Percentiles rank a stretch among this genome's conserved stretches.
Evolutionary conservation across 2,329 filamentous ascomycete genomes (phyloP).

Genomic region (Myriosclerotinia scirpicola): DNA sequence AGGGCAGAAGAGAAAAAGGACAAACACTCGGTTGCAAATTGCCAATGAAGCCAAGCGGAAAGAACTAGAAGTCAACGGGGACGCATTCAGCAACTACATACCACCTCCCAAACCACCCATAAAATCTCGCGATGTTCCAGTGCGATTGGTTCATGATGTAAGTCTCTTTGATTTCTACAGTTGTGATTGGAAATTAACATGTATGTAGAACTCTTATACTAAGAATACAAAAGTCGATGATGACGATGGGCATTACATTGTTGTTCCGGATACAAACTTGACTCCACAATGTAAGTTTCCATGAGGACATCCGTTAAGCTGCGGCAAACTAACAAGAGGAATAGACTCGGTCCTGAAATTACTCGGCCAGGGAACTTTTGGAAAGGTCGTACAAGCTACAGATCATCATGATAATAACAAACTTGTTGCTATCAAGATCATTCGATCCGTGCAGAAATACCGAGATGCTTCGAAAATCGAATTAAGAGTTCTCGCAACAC

Average conservation of each 20-base stretch:
- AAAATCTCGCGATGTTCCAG: constrained; percentile 78
- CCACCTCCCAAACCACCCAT: constrained; percentile 86
- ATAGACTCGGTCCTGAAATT: constrained; percentile 84
- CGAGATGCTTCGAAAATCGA: constrained; percentile 95
- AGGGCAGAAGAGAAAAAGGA: constrained; percentile 86
- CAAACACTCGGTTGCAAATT: constrained; percentile 71
- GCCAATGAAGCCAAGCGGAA: constrained; percentile 80
- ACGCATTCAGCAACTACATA: constrained; percentile 76
- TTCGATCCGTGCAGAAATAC: constrained; percentile 97
- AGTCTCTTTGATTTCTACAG: constrained; percentile 40
- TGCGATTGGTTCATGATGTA: constrained; percentile 63
- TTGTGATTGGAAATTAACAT: constrained; percentile 26
- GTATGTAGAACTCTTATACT: constrained; percentile 44
- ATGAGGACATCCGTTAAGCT: background rate
- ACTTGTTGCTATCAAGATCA: constrained; percentile 92
- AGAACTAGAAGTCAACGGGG: constrained; percentile 68
- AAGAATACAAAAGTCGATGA: constrained; percentile 81
- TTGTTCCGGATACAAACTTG: constrained; percentile 79
- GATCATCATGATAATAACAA: constrained; percentile 71
- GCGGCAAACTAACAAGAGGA: constrained; percentile 15
- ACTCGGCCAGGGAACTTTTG: constrained; percentile 95
- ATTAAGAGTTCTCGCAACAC: constrained; percentile 84
- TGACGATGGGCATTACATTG: constrained; percentile 95
- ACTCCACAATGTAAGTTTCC: constrained; percentile 80
- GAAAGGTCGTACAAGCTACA: constrained; percentile 92